Evolutionary conservation across 768 basidiomycete genomes (phyloP), one percentile per base, ranked within the genome.

Genomic region (Sporobolomyces phaffii): DNA sequence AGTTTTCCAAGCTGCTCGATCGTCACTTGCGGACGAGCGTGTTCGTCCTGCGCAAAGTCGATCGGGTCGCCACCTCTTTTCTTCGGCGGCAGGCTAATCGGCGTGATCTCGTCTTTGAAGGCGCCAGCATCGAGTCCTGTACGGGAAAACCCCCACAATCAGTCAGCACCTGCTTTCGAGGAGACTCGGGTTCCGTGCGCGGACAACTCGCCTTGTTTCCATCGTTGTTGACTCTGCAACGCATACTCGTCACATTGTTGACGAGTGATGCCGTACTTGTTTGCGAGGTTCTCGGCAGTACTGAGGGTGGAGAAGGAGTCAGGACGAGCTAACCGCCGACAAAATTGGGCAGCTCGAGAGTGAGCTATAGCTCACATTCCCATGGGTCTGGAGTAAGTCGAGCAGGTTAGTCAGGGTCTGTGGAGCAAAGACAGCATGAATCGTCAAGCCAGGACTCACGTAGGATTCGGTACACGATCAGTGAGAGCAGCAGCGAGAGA

Each of bases 221-320:
- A 79, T 0, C 79, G 75, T 64, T 76, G 63, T 73, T 80, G 79
- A 9, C 75, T 75, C 56, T 75, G 74, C 29, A 77, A 71, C 4
- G 78, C 79, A 70, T 76, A 79, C 47, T 73, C 74, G 66, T 80
- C 79, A 57, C 78, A 78, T 10, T 79, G 73, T 56, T 77, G 73
- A 41, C 79, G 70, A 20, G 77, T 73, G 66, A 80, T 78, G 24
- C 78, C 78, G 63, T 78, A 80, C 72, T 79, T 78, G 63, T 76
- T 75, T 2, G 79, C 78, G 15, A 80, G 69, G 69, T 80, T 80
- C 73, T 80, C 79, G 15, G 78, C 79, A 10, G 79, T 80, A 54
- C 79, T 72, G 52, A 54, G 40, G 29, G 15, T 0, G 29, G 29
- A 22, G 0, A 2, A 5, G 17, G 38, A n/a, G n/a, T n/a, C n/a